Evolutionary conservation across 345 rosid genomes (phyloP).

Genomic region (Physaria fendleri): DNA sequence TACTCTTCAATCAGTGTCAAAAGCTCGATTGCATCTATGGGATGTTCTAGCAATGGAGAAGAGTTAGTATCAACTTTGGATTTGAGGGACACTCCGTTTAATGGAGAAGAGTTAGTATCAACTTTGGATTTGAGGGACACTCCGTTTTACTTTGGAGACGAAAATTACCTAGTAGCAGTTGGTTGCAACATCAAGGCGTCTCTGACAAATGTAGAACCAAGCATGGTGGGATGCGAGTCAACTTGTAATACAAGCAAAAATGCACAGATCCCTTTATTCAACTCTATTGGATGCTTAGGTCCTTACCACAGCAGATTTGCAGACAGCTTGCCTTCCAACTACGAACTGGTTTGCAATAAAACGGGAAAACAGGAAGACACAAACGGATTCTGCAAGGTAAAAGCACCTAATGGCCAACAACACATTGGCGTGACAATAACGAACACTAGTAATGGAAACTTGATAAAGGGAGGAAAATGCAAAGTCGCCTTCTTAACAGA

Average conservation of each 20-base stretch:
- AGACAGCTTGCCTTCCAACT: background rate
- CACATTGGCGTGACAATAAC: background rate
- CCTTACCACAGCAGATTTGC: background rate
- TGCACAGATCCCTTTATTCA: background rate
- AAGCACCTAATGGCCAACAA: background rate
- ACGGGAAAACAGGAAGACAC: background rate
- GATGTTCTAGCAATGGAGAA: slow-evolving; percentile 11
- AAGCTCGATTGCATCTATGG: background rate
- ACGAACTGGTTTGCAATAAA: background rate
- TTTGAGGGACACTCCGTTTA: background rate
- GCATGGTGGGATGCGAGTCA: slow-evolving; percentile 31
- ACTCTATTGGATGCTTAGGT: background rate
- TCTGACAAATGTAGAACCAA: background rate
- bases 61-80: background rate
- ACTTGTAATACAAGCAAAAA: slow-evolving; percentile 1
- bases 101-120: no score
- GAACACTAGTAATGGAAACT: background rate
- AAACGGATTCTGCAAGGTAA: background rate
- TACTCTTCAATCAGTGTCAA: background rate
- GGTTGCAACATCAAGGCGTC: slow-evolving; percentile 24
- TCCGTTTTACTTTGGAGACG: background rate
- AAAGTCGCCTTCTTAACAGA: background rate
- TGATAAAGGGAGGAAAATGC: background rate
- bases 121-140: no score
- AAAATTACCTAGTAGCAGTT: slow-evolving; percentile 16